phyloP scores from a whole-genome alignment of 1,284 basidiomycete species.

The Cryptococcus jaspeensis region DNA sequence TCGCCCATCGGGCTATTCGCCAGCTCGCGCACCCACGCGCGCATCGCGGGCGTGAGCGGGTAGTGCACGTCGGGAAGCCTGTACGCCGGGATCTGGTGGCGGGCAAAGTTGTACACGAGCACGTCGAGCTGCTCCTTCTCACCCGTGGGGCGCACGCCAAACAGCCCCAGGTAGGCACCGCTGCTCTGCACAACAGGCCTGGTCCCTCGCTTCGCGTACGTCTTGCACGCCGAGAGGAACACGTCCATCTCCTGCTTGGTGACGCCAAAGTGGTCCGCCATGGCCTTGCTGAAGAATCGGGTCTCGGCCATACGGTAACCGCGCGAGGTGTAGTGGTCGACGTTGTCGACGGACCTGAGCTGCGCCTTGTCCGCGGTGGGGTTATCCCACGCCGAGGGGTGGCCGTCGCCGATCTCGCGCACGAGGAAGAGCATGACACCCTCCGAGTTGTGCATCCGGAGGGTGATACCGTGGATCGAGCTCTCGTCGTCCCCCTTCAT shows the following conservation, averaged over 20 bases:
- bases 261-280: conserved; percentile 54
- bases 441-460: conserved; percentile 44
- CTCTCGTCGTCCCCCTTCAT: conserved; percentile 38
- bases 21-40: conserved; percentile 50
- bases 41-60: conserved; percentile 51
- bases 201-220: conserved; percentile 55
- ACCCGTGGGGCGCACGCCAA: conserved; percentile 54
- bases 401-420: conserved; percentile 49
- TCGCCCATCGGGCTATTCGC: conserved; percentile 53
- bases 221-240: conserved; percentile 54
- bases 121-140: conserved; percentile 50
- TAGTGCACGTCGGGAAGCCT: conserved; percentile 54
- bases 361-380: conserved; percentile 27
- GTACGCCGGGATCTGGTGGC: conserved; percentile 57
- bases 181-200: conserved; percentile 55
- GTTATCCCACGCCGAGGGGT: conserved; percentile 31
- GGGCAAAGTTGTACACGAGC: conserved; percentile 57
- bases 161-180: conserved; percentile 56
- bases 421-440: conserved; percentile 57
- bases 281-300: conserved; percentile 53
- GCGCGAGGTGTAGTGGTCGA: conserved; percentile 53
- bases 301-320: conserved; percentile 57
- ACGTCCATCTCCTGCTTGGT: conserved; percentile 54
- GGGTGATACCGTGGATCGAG: conserved; percentile 49
- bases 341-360: conserved; percentile 37